Base-by-base conservation (phyloP, 306 rosid species). In the Fagus crenata region DNA sequence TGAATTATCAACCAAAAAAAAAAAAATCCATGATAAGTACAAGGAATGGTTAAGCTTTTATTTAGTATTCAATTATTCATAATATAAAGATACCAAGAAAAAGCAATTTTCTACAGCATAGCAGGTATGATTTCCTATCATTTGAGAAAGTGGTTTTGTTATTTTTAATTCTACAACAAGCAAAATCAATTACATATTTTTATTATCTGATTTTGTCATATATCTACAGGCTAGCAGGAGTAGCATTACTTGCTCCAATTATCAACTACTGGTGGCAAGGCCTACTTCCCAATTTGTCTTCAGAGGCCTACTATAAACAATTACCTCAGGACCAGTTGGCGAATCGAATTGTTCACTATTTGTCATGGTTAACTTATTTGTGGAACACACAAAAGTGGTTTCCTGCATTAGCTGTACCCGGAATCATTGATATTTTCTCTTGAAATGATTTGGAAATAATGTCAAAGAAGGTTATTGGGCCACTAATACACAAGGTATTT, bases 201-300 rank as follows among this genome's bases (percentile, higher is more conserved):
- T 46, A 0, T 43, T 12, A 6, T 12, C 3, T 8, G 7, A 71
- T 13, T 71, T 28, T 31, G 59, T 71, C 72, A 67, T 70, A 18
- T 51, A 42, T 71, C 28, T 71, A 82, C 78, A 89, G 93, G 78
- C 87, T 87, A 12, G 87, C 90, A 6, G 93, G 87, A 36, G 93
- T 85, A 9, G 70, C 81, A 33, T 71, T 89, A 3, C 1, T 85
- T 18, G 79, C 93, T 41, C 91, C 91, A 1, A 86, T 78, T 37
- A 7, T 78, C 15, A 89, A 89, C 63, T 89, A 82, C 64, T 89
- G 91, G 91, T 89, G 93, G 91, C 81, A 53, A 14, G 81, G 81
- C 0, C 39, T 89, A 31, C 93, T 91, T 39, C 58, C 79, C 0
- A 82, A 87, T 74, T 33, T 85, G 69, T 75, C 86, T 18, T 43